A percentile compares a stretch with the other conserved stretches of the same genome.
Conservation (phyloP, 192 early-diverging fungal species). For the Backusella parvicylindrica region DNA sequence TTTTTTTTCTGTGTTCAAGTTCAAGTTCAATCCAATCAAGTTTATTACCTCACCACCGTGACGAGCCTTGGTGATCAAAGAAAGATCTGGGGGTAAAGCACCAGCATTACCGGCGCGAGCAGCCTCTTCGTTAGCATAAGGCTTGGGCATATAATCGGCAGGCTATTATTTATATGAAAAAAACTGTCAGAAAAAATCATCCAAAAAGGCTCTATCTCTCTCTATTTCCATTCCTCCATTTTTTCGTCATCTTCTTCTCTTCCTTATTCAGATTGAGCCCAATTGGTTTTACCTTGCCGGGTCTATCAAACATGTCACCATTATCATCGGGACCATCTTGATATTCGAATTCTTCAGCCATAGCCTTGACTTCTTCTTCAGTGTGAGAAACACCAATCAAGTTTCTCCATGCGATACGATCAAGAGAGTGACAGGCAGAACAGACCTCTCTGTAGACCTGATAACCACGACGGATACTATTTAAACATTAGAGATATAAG, state of each 20-base stretch:
- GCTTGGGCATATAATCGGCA: slow-evolving; percentile 83
- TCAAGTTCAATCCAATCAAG: background rate
- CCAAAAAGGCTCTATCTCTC: background rate
- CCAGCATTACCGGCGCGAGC: slow-evolving; percentile 94
- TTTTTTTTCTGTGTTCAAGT: background rate
- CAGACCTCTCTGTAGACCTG: slow-evolving; percentile 99
- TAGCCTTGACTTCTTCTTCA: slow-evolving; percentile 84
- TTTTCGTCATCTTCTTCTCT: background rate
- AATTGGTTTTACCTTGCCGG: slow-evolving; percentile 71
- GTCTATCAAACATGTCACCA: slow-evolving; percentile 90
- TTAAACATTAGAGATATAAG: too few species aligned
- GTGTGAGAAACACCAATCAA: slow-evolving; percentile 91
- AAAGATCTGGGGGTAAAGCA: slow-evolving; percentile 93
- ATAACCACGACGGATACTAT: slow-evolving; percentile 95
- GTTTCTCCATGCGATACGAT: slow-evolving; percentile 92
- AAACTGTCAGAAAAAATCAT: background rate
- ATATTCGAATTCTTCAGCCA: slow-evolving; percentile 93
- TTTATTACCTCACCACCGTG: slow-evolving; percentile 79
- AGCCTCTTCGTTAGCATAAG: slow-evolving; percentile 97
- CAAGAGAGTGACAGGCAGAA: slow-evolving; percentile 94
- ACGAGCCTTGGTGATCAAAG: slow-evolving; percentile 91
- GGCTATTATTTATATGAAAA: slow-evolving; percentile 38
- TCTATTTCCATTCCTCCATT: background rate
- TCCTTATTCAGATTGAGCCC: too few species aligned
- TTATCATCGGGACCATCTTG: slow-evolving; percentile 88